Evolutionary conservation across 108 stramenopile genomes (phyloP), one percentile per base, ranked within the genome.

Genomic region (Cylindrotheca fusiformis): DNA sequence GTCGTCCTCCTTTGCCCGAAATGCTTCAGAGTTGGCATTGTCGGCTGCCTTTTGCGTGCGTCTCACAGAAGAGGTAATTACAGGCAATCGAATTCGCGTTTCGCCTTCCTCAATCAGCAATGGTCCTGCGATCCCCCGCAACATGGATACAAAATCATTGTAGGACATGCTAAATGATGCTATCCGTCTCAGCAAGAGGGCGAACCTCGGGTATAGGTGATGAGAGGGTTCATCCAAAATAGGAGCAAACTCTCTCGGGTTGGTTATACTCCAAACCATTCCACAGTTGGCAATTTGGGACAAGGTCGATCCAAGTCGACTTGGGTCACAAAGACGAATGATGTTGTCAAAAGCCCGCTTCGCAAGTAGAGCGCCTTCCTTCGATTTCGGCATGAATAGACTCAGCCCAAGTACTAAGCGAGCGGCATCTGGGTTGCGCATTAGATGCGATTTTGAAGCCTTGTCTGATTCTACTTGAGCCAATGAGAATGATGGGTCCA

Each of bases 81-180:
- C 83, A 46, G 83, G 86, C 10, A 93, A 74, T 44, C 79, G 76
- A 31, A 93, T 85, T 23, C 77, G 61, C 4, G 71, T 69, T 51
- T 86, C 77, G 17, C 59, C 27, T 49, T 75, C 71, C 17, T 79
- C 83, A 17, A 68, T 58, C 6, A 92, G 75, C 20, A 91, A 58
- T 6, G 94, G 90, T 20, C 87, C 83, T 31, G 83, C 87, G 50
- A 86, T 75, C 27, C 82, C 85, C 19, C 90, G 67, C 24, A 95
- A 49, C 23, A 90, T 65, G 17, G 85, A 84, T 19, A 90, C 82
- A 65, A 95, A 95, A 66, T 95, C 94, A 27, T 67, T 84, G 71
- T 90, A 83, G 1, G 90, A 83, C 90, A 91, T 92, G 60, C 81
- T 78, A 58, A 89, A 89, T 24, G 89, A 76, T 46, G 93, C 87